Evolutionary conservation across 129 eudicot genomes (phyloP).

Genomic region (Centrapalus pauciflorus): DNA sequence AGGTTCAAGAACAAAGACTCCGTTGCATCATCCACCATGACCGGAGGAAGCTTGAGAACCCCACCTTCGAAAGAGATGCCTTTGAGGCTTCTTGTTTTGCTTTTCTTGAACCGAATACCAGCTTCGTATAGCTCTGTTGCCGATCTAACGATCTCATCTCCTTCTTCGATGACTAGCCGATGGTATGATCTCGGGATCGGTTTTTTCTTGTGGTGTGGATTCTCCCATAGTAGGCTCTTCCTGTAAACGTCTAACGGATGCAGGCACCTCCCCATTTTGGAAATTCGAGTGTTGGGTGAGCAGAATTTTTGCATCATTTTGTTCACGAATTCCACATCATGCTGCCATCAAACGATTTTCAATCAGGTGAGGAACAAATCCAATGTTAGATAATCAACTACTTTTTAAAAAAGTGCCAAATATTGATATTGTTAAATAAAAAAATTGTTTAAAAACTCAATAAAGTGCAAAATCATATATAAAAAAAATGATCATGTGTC

Average conservation of each 20-base stretch:
- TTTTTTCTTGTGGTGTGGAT: slow-evolving; percentile 29
- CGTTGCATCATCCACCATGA: slow-evolving; percentile 53
- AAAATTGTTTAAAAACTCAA: no score
- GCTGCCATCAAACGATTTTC: slow-evolving; percentile 25
- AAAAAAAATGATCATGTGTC: no score
- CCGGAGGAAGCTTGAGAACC: slow-evolving; percentile 49
- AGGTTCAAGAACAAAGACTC: slow-evolving; percentile 56
- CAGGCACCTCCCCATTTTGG: slow-evolving; percentile 34
- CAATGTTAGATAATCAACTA: no score
- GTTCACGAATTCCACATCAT: slow-evolving; percentile 33
- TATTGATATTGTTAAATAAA: no score
- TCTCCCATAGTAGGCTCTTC: slow-evolving; percentile 50
- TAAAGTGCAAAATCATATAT: no score
- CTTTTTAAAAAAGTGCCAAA: no score
- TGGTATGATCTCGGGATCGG: slow-evolving; percentile 10
- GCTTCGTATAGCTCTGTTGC: slow-evolving; percentile 69
- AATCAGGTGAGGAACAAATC: no score
- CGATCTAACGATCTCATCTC: slow-evolving; percentile 45
- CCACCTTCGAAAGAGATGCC: slow-evolving; percentile 53
- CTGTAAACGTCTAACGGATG: slow-evolving; percentile 51
- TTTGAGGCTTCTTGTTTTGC: slow-evolving; percentile 44
- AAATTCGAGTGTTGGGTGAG: slow-evolving; percentile 20
- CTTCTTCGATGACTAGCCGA: slow-evolving; percentile 16
- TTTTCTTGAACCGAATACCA: slow-evolving; percentile 43
- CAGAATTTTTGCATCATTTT: slow-evolving; percentile 45